Conservation (phyloP, 2,329 filamentous ascomycete genomes). For the Colletotrichum nymphaeae region DNA sequence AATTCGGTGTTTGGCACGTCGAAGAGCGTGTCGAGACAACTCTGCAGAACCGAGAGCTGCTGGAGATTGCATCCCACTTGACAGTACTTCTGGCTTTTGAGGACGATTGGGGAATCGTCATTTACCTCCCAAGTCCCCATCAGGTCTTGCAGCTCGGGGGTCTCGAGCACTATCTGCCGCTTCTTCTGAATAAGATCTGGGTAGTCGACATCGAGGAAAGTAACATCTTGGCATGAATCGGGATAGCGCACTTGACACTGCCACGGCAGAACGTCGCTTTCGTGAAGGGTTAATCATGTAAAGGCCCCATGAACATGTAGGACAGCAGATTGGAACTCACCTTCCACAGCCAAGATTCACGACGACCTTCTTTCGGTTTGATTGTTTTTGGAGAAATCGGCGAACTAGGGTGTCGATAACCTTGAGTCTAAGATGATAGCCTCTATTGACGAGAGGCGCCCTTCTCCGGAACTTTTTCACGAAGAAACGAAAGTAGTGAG, state of each 20-base stretch:
- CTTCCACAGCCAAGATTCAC: slow-evolving; percentile 92
- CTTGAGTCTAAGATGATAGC: slow-evolving; percentile 88
- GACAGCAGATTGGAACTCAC: slow-evolving; percentile 63
- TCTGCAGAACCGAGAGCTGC: slow-evolving; percentile 70
- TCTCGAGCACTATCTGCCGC: slow-evolving; percentile 72
- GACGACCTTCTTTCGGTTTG: slow-evolving; percentile 74
- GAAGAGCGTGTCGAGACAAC: slow-evolving; percentile 68
- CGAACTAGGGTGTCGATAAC: slow-evolving; percentile 81
- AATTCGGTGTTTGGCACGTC: slow-evolving; percentile 64
- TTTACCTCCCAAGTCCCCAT: slow-evolving; percentile 68
- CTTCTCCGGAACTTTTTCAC: slow-evolving; percentile 85
- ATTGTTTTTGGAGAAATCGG: slow-evolving; percentile 72
- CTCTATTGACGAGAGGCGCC: slow-evolving; percentile 89
- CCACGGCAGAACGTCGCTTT: slow-evolving; percentile 87
- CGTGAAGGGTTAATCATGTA: background rate
- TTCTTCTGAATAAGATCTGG: slow-evolving; percentile 83
- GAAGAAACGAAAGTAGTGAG: slow-evolving; percentile 89
- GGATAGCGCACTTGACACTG: slow-evolving; percentile 79
- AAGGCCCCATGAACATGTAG: background rate
- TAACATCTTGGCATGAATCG: slow-evolving; percentile 64
- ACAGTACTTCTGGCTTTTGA: slow-evolving; percentile 77
- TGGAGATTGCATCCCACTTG: slow-evolving; percentile 86
- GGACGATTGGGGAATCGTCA: slow-evolving; percentile 61
- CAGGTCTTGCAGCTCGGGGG: slow-evolving; percentile 69
- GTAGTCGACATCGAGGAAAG: slow-evolving; percentile 90